A percentile compares a stretch with the other conserved stretches of the same genome.
Evolutionary conservation across 441 rosid species (phyloP).

Genomic region (Arabidopsis hybrid): DNA sequence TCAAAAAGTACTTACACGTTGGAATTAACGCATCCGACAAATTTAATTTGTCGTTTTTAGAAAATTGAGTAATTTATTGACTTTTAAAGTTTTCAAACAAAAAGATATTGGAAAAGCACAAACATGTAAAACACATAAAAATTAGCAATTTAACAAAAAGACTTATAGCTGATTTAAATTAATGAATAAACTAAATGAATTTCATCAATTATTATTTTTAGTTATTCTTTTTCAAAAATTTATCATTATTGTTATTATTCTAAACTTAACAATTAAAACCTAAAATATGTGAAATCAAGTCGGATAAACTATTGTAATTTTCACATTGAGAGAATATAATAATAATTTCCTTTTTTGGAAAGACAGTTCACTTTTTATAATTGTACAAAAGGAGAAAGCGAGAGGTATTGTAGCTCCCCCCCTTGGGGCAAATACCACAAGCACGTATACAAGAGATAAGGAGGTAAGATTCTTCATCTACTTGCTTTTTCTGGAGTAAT

Average conservation of each 20-base stretch:
- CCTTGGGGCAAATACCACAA: conserved; percentile 13
- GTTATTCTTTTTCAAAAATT: no score
- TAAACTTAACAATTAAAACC: background rate
- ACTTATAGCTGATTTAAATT: background rate
- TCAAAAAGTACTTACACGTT: no score
- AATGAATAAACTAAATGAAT: no score
- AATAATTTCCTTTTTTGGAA: background rate
- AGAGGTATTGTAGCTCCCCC: background rate
- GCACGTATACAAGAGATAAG: conserved; percentile 1
- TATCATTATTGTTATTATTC: no score
- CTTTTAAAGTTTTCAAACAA: no score
- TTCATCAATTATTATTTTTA: no score
- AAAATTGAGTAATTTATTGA: no score
- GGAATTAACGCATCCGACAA: no score
- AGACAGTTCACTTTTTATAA: background rate
- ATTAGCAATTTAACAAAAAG: no score
- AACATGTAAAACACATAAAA: no score
- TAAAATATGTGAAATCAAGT: background rate
- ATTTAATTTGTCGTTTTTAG: no score
- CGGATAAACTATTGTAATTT: background rate
- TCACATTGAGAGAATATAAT: background rate
- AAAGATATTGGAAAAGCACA: no score
- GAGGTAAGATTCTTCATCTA: conserved; percentile 14
- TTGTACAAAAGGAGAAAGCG: background rate
- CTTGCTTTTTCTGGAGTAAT: conserved; percentile 16